A percentile compares a stretch with the other conserved stretches of the same genome.
Evolutionary conservation across 176 grass and related monocot genomes (phyloP).

Genomic region (Alloteropsis semialata): DNA sequence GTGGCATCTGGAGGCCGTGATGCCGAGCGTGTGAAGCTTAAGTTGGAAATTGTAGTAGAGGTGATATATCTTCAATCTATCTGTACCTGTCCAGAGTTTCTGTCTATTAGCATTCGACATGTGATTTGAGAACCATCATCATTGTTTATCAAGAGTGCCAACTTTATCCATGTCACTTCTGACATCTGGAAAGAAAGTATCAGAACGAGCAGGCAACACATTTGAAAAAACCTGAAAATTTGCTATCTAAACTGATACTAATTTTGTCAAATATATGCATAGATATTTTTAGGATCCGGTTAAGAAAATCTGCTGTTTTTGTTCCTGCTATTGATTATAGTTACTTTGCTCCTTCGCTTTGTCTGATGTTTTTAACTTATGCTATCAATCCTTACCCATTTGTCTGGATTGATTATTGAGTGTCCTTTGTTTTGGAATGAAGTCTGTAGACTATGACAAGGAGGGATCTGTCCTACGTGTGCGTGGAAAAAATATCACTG

Average conservation of each 20-base stretch:
- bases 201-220: not conserved
- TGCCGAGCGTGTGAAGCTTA: slow-evolving; percentile 82
- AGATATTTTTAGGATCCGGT: not conserved
- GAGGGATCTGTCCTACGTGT: slow-evolving; percentile 76
- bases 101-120: not conserved
- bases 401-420: not conserved
- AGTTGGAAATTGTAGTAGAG: slow-evolving; percentile 88
- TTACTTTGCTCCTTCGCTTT: not conserved
- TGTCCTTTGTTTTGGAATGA: slow-evolving; percentile 23
- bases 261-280: not conserved
- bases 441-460: slow-evolving; percentile 96
- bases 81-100: not conserved
- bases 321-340: not conserved
- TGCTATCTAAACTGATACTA: not conserved
- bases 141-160: not conserved
- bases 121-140: not conserved
- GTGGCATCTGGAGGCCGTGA: slow-evolving; percentile 71
- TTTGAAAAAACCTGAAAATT: not conserved
- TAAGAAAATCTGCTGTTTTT: not conserved
- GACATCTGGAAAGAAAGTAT: not conserved
- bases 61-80: slow-evolving; percentile 24
- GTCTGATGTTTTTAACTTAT: not conserved
- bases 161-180: not conserved
- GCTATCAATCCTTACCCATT: not conserved
- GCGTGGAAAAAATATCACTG: slow-evolving; percentile 88